These are phyloP conservation scores for Chamaecyparis obtusa DNA, from an alignment of 75 land plant species.

Conservation along the genomic window DNA sequence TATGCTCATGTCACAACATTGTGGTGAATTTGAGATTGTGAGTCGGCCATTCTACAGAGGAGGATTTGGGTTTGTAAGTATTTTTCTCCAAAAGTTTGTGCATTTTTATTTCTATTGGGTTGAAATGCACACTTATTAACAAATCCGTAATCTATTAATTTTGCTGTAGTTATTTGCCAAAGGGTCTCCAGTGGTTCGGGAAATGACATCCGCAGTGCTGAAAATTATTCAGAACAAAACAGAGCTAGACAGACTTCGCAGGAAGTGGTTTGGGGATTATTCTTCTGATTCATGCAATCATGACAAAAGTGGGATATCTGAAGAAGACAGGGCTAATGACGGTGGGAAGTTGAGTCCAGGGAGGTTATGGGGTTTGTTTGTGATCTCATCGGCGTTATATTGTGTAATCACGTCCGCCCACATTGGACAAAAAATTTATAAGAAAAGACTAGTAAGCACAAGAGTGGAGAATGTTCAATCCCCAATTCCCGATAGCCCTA, in stretches of 20 bases:
- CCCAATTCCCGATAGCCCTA: no score
- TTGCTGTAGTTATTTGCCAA: slow-evolving; percentile 1
- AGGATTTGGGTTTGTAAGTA: neutral
- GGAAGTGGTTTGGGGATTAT: neutral
- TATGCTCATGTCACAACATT: neutral
- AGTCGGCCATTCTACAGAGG: no score
- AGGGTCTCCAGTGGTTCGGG: neutral
- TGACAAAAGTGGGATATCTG: neutral
- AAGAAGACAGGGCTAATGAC: neutral
- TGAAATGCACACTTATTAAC: neutral
- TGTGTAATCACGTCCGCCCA: neutral
- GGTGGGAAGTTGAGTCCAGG: neutral
- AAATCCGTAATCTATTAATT: neutral
- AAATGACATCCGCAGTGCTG: neutral
- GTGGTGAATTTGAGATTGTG: neutral
- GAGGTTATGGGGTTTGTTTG: neutral
- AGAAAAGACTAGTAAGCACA: neutral
- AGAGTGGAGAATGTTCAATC: neutral
- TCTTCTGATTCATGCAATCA: neutral
- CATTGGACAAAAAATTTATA: neutral
- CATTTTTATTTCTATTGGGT: neutral
- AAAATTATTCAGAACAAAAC: neutral
- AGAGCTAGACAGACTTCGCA: neutral
- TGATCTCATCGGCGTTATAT: neutral
- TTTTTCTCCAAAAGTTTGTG: neutral